Conservation (phyloP, 1,139 yeast genomes). For the Debaryomycetaceae sp. region DNA sequence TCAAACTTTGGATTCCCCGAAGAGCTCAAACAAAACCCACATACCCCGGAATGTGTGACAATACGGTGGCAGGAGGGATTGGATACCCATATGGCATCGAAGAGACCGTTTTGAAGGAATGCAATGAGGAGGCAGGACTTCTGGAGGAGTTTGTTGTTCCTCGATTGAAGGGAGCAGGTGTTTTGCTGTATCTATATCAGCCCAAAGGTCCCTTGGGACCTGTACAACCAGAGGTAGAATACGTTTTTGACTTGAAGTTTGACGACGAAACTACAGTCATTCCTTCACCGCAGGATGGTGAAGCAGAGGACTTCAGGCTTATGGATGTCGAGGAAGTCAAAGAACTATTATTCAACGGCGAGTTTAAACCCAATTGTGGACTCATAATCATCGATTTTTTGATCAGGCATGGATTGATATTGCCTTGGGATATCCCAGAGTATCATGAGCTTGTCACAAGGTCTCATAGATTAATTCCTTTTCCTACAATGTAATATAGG, state of each 20-base stretch:
- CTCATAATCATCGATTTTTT: constrained; percentile 77
- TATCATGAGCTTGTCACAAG: constrained; percentile 55
- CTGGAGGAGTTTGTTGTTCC: constrained; percentile 43
- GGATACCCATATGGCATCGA: constrained; percentile 74
- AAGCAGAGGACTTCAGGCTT: constrained; percentile 69
- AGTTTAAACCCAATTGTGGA: constrained; percentile 90
- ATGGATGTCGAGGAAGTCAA: constrained; percentile 59
- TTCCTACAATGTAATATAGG: constrained; percentile 43
- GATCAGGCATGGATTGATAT: constrained; percentile 71
- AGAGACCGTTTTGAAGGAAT: constrained; percentile 82
- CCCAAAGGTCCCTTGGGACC: constrained; percentile 44
- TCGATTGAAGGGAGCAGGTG: constrained; percentile 56
- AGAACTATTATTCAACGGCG: constrained; percentile 42
- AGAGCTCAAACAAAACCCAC: constrained; percentile 77
- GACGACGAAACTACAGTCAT: constrained; percentile 38
- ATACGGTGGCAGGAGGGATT: constrained; percentile 92
- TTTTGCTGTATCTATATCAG: constrained; percentile 60
- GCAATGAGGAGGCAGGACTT: constrained; percentile 90
- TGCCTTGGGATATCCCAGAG: constrained; percentile 59
- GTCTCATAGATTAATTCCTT: constrained; percentile 68
- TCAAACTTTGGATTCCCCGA: constrained; percentile 81
- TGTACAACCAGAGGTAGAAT: constrained; percentile 88
- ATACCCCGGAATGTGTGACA: constrained; percentile 87
- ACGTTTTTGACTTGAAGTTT: constrained; percentile 67
- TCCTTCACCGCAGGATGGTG: constrained; percentile 82